Evolutionary conservation across 2,329 filamentous ascomycete genomes (phyloP).

Genomic region (Alternaria gaisen): DNA sequence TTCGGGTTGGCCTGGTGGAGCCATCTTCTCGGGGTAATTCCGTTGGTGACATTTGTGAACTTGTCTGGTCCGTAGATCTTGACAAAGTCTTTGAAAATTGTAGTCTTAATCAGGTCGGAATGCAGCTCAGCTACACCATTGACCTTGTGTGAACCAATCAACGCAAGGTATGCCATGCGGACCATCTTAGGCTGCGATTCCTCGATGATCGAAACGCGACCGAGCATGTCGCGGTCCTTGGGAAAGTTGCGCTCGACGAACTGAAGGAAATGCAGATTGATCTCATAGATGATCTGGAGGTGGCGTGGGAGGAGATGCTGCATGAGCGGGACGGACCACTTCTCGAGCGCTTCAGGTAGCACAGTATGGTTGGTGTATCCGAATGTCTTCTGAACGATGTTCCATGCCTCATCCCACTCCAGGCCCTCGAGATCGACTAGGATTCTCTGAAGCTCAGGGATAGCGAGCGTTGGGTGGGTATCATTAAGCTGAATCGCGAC

Average conservation of each 20-base stretch:
- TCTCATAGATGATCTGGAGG: conserved; percentile 96
- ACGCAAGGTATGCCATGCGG: conserved; percentile 93
- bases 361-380: conserved; percentile 99
- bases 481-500: conserved; percentile 98
- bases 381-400: conserved; percentile 71
- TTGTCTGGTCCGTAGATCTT: conserved; percentile 94
- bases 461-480: conserved; percentile 93
- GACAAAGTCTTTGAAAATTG: conserved; percentile 99
- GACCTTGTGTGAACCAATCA: conserved; percentile 98
- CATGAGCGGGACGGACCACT: conserved; percentile 93
- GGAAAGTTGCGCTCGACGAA: conserved; percentile 90
- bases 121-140: conserved; percentile 98
- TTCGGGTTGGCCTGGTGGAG: conserved; percentile 96
- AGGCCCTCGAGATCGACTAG: conserved; percentile 88
- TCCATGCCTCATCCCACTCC: conserved; percentile 93
- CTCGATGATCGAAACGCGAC: conserved; percentile 94
- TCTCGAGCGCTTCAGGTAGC: conserved; percentile 94
- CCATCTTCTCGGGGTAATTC: conserved; percentile 95
- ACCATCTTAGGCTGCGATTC: conserved; percentile 98
- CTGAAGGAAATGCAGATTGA: conserved; percentile 95
- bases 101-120: conserved; percentile 97
- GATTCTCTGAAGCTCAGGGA: conserved; percentile 95
- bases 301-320: conserved; percentile 94
- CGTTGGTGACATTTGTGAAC: conserved; percentile 98
- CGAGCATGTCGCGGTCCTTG: conserved; percentile 83